phyloP scores from a whole-genome alignment of 202 grass and related monocot species.

The Carex arenaria region DNA sequence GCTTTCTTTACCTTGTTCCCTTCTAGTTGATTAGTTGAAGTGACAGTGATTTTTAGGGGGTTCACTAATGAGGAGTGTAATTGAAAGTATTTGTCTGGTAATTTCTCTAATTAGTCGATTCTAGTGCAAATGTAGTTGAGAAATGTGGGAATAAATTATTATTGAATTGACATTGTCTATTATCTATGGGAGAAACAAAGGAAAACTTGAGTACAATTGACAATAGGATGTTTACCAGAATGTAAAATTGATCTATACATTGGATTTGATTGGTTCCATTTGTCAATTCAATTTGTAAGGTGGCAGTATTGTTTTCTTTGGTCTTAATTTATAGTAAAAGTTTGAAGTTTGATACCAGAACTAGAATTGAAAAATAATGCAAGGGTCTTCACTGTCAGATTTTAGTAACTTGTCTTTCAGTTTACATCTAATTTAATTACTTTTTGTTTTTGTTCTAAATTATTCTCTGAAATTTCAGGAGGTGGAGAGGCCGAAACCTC shows the following conservation, averaged over 20 bases:
- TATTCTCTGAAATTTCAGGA: conserved; percentile 12
- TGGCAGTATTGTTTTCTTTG: too few relatives aligned
- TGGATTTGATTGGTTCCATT: background rate
- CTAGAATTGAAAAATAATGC: background rate
- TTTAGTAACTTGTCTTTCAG: background rate
- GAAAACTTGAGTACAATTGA: background rate
- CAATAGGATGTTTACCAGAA: background rate
- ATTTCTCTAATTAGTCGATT: too few relatives aligned
- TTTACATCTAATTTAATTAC: background rate
- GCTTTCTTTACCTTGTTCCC: background rate
- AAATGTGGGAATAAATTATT: background rate
- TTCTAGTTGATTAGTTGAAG: background rate
- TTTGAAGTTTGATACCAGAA: background rate
- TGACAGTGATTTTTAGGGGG: too few relatives aligned
- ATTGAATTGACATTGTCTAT: too few relatives aligned
- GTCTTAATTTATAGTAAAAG: background rate
- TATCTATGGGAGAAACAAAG: background rate
- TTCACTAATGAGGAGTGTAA: too few relatives aligned
- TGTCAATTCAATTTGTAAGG: background rate
- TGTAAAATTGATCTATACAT: background rate
- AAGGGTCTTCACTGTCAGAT: background rate
- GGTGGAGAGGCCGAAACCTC: background rate
- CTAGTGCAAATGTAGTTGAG: background rate
- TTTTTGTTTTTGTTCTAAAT: background rate
- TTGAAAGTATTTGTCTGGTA: too few relatives aligned